Percentiles rank a stretch among this genome's conserved stretches.
Conservation (phyloP, 164 flowering plant species). For the Nymphaea thermarum region DNA sequence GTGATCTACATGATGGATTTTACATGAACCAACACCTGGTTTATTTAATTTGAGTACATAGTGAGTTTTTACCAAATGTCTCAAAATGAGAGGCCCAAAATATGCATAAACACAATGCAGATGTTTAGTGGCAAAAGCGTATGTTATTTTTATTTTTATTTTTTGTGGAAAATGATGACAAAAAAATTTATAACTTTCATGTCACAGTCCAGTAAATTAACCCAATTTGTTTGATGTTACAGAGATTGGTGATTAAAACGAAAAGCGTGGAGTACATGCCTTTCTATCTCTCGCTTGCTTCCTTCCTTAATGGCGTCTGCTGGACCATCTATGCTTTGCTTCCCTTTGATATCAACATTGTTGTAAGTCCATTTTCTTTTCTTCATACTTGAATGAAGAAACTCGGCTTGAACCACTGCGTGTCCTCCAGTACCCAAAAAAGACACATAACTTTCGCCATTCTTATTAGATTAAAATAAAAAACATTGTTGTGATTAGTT, state of each 20-base stretch:
- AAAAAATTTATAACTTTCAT: too few relatives aligned
- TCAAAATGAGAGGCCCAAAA: too few relatives aligned
- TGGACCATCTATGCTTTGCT: conserved; percentile 53
- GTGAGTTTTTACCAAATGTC: too few relatives aligned
- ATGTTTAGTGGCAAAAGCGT: too few relatives aligned
- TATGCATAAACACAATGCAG: too few relatives aligned
- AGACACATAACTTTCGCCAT: neutral
- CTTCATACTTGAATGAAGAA: neutral
- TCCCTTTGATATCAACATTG: conserved; percentile 35
- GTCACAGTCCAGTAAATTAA: too few relatives aligned
- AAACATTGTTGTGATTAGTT: neutral
- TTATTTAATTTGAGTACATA: too few relatives aligned
- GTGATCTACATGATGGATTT: too few relatives aligned
- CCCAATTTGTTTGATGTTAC: neutral
- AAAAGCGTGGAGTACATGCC: conserved; percentile 73
- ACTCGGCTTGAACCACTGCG: neutral
- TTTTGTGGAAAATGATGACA: too few relatives aligned
- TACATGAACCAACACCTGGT: too few relatives aligned
- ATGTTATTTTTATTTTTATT: too few relatives aligned
- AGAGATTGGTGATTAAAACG: conserved; percentile 54
- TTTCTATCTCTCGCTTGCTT: conserved; percentile 32
- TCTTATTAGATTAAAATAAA: neutral
- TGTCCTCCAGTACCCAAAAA: neutral
- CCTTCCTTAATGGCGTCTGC: conserved; percentile 30
- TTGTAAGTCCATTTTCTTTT: conserved; percentile 20